Conservation (phyloP, 306 rosid genomes). For the Vicia sativa region DNA sequence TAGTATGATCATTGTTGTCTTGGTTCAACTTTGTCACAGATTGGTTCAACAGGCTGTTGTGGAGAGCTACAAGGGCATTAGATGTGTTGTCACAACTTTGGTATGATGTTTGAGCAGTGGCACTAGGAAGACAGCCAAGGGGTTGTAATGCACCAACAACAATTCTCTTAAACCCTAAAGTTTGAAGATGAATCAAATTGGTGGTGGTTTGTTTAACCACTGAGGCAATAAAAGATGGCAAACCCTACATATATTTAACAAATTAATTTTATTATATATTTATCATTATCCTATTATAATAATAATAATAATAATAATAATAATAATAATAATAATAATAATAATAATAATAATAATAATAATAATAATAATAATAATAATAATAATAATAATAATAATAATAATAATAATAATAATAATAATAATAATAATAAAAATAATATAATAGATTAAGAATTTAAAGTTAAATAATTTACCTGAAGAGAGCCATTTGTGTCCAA, state of each 20-base stretch:
- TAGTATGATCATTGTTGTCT: constrained; percentile 29
- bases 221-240: constrained; percentile 45
- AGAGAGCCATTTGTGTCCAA: constrained; percentile 39
- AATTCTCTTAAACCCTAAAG: constrained; percentile 63
- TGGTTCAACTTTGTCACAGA: constrained; percentile 56
- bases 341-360: no score
- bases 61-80: constrained; percentile 48
- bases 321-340: no score
- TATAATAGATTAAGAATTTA: neutral
- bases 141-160: constrained; percentile 60
- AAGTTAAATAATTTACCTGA: neutral
- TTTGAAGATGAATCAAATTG: constrained; percentile 55
- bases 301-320: no score
- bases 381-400: no score
- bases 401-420: no score
- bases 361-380: no score
- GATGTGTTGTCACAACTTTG: constrained; percentile 47
- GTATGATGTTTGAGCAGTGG: constrained; percentile 43
- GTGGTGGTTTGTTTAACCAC: constrained; percentile 54
- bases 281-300: no score
- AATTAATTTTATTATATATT: neutral
- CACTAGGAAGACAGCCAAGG: constrained; percentile 64
- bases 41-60: constrained; percentile 58
- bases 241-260: constrained; percentile 18
- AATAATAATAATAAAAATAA: no score